Evolutionary conservation across 1,139 yeast species (phyloP), one percentile per base, ranked within the genome.

Genomic region (Pichia sp.): DNA sequence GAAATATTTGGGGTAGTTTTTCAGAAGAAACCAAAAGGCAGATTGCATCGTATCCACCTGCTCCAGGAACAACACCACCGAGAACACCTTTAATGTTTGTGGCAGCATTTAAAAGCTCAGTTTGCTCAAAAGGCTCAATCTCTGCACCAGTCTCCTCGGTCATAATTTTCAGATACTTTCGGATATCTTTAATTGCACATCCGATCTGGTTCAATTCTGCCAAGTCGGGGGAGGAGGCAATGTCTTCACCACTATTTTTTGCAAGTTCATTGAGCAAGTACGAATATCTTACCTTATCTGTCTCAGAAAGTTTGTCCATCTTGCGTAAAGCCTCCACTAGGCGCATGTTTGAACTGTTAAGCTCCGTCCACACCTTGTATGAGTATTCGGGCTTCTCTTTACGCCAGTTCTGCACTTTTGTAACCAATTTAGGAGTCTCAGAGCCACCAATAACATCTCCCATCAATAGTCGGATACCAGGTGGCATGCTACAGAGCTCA

Each of bases 61-160:
- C 99, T 1, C 99, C 99, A 0, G 99, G 99, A 4, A 93, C 96
- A 36, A 93, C 95, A 10, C 97, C 97, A 0, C 97, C 96, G 26
- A 92, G 65, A 45, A 90, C 95, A 11, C 99, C 99, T 0, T 75
- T 74, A 19, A 87, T 61, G 0, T 66, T 52, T 23, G 69, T 62
- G 61, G 95, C 86, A 16, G 72, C 70, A 64, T 93, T 84, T n/a
- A 95, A 72, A 8, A 93, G 73, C 5, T 62, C 56, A 0, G 97
- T 88, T 71, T 95, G 99, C 26, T 77, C 73, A 2, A 69, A 71
- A 0, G 99, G 99, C 69, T 93, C 99, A 52, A 93, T 82, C n/a
- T 87, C 89, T 0, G 95, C 98, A 1, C 86, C 86, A 0, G 96
- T 78, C 45, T 76, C 75, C 1, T 62, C 57, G 0, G 97, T 87